These are phyloP conservation scores for Borovskyia barvae DNA, from an alignment of 208 protist genomes.

Conservation along the genomic window DNA sequence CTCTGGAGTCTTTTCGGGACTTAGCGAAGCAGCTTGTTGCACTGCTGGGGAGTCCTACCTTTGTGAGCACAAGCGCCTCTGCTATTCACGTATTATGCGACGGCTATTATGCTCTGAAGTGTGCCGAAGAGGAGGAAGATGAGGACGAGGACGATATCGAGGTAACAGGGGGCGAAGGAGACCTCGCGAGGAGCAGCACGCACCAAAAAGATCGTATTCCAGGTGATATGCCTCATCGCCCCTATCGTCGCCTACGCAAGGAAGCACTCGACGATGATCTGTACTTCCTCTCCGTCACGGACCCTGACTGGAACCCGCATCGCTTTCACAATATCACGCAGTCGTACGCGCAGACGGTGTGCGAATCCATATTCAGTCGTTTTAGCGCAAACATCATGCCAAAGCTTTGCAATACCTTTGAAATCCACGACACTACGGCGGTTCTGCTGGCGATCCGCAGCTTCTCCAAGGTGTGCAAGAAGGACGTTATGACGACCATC, in stretches of 20 bases:
- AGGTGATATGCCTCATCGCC: neutral
- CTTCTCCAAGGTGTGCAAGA: conserved; percentile 76
- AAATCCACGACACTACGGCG: conserved; percentile 71
- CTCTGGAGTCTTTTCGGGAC: conserved; percentile 69
- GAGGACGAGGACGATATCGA: conserved; percentile 37
- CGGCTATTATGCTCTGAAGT: conserved; percentile 58
- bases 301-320: conserved; percentile 74
- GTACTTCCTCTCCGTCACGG: conserved; percentile 67
- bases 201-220: neutral
- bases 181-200: conserved; percentile 19
- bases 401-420: conserved; percentile 83
- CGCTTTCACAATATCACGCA: conserved; percentile 82
- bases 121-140: conserved; percentile 43
- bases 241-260: conserved; percentile 26
- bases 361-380: conserved; percentile 67
- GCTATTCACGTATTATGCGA: conserved; percentile 77
- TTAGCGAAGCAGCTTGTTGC: conserved; percentile 80
- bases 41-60: conserved; percentile 43
- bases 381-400: conserved; percentile 91
- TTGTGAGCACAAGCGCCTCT: conserved; percentile 75
- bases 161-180: conserved; percentile 19
- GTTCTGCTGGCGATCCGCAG: conserved; percentile 84
- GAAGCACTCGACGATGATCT: conserved; percentile 72
- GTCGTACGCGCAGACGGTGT: conserved; percentile 53
- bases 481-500: conserved; percentile 83